Evolutionary conservation across 148 eudicot genomes (phyloP), one percentile per base, ranked within the genome.

Genomic region (Chenopodium berlandieri): DNA sequence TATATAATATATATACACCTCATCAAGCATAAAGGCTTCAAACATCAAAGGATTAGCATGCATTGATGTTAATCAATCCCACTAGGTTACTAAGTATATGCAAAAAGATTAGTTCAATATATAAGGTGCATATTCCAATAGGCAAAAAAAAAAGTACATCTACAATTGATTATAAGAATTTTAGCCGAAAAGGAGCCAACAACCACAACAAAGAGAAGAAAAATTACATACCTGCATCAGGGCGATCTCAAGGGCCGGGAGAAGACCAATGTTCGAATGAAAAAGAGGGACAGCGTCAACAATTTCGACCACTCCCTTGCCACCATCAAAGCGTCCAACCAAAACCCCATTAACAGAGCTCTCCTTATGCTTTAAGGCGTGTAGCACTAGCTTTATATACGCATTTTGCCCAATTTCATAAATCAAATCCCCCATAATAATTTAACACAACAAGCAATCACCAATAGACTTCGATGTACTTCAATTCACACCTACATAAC

Each of bases 201-300:
- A 83, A 72, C 27, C 20, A 68, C 1, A n/a, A 19, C 25, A 32
- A 8, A 52, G 47, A 46, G 47, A 34, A 25, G 70, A 75, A 46
- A 52, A 30, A 46, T 9, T 60, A 65, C 82, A 30, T 23, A 94
- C 97, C 94, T 90, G 96, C 75, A 91, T 81, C 50, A 95, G 91
- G n/a, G 97, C 92, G 78, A 95, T 95, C 86, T 95, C 97, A 70
- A 95, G 98, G 46, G 97, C 83, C 77, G 98, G 95, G 17, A 95
- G 90, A 66, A 95, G 90, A 25, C 88, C 92, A 88, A 93, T 90
- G 82, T 84, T 47, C 11, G 95, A 85, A 83, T 95, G 98, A 77
- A 89, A 95, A 60, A 93, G 95, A 2, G 97, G 97, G 34, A 95
- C 92, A 44, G 95, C 87, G 6, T 95, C 98, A 71, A 88, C 71